Percentiles rank a stretch among this genome's conserved stretches.
These are phyloP conservation scores for Eleusine coracana DNA, from an alignment of 176 grass and related monocot species.

Conservation along the genomic window DNA sequence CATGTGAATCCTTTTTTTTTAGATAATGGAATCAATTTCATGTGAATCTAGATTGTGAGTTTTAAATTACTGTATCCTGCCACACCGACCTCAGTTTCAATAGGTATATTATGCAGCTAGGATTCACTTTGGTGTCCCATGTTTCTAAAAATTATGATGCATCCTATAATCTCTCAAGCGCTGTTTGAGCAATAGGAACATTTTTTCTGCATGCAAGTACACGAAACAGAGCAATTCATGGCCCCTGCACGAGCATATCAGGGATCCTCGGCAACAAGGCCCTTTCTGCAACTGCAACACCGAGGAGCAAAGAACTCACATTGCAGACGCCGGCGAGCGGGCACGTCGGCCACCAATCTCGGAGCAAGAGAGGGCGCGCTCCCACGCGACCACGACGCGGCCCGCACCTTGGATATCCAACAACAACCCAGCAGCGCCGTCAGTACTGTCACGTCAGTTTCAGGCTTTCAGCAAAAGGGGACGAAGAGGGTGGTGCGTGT, in stretches of 20 bases:
- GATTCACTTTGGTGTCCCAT: too few species aligned
- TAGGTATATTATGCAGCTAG: too few species aligned
- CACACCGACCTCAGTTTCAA: too few species aligned
- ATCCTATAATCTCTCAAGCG: background rate
- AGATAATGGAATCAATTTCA: too few species aligned
- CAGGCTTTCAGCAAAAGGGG: too few species aligned
- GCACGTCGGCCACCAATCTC: conserved; percentile 9
- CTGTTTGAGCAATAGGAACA: background rate
- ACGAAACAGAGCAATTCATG: background rate
- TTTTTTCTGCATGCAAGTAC: background rate
- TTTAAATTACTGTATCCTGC: too few species aligned
- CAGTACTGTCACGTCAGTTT: too few species aligned
- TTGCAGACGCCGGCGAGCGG: conserved; percentile 4
- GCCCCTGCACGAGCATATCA: background rate
- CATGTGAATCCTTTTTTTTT: too few species aligned
- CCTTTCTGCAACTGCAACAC: background rate
- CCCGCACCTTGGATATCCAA: background rate
- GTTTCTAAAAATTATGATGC: background rate
- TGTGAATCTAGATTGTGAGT: too few species aligned
- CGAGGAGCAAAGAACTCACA: conserved; percentile 3
- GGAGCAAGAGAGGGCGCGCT: conserved; percentile 10
- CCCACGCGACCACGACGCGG: conserved; percentile 21
- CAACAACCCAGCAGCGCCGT: background rate
- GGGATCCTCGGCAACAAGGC: background rate
- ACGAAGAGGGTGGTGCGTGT: too few species aligned